Conservation (phyloP, 2,329 filamentous ascomycete species). For the Cordyceps militaris region DNA sequence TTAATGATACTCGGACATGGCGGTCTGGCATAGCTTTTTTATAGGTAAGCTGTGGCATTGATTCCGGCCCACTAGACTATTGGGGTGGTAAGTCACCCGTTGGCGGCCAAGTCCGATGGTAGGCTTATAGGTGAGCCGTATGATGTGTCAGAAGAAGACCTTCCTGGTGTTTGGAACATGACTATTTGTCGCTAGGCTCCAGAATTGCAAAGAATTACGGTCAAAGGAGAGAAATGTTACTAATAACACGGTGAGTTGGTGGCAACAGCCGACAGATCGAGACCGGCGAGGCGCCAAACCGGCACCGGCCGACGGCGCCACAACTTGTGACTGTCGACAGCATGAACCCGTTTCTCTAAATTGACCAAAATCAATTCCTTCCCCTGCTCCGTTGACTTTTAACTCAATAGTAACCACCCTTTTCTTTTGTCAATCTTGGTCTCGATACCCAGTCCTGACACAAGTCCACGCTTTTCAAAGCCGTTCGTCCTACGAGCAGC, state of each 20-base stretch:
- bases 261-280: not conserved
- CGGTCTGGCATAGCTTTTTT: not conserved
- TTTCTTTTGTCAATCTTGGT: not conserved
- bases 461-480: not conserved
- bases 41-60: not conserved
- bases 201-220: not conserved
- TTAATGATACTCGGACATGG: not conserved
- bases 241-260: not conserved
- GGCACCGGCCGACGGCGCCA: conserved; percentile 12
- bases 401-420: not conserved
- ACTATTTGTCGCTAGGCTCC: not conserved
- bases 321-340: not conserved
- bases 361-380: not conserved
- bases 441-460: not conserved
- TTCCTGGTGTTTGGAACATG: not conserved
- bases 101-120: conserved; percentile 11
- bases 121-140: not conserved
- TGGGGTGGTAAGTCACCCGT: not conserved
- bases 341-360: not conserved
- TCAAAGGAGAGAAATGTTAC: not conserved
- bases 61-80: not conserved
- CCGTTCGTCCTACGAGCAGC: not conserved
- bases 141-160: not conserved
- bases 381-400: not conserved
- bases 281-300: not conserved